Evolutionary conservation across 2,329 filamentous ascomycete species (phyloP).

Genomic region (Claviceps lovelessii): DNA sequence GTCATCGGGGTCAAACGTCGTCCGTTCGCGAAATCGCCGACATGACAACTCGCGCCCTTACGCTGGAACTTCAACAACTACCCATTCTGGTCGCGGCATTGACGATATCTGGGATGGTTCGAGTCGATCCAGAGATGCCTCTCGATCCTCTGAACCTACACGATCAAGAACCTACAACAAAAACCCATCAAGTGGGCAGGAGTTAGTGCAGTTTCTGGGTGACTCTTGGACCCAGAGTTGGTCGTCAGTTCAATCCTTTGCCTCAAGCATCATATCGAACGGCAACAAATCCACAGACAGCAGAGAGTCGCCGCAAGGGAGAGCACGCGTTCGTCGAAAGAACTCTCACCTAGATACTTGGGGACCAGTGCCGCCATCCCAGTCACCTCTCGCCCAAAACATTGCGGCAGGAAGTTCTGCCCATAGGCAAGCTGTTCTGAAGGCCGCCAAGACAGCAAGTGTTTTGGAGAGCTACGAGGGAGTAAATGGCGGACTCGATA

Average conservation of each 20-base stretch:
- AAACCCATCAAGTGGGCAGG: constrained; percentile 22
- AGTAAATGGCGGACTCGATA: constrained; percentile 43
- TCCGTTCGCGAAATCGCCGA: constrained; percentile 38
- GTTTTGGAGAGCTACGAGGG: constrained; percentile 47
- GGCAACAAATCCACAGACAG: constrained; percentile 10
- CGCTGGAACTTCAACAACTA: constrained; percentile 11
- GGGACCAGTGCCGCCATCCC: constrained; percentile 35
- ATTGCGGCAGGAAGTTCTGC: constrained; percentile 40
- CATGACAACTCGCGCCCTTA: constrained; percentile 20
- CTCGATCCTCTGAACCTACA: neutral
- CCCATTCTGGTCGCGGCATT: neutral
- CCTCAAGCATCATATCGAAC: constrained; percentile 27
- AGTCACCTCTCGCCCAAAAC: constrained; percentile 26
- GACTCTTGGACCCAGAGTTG: constrained; percentile 39
- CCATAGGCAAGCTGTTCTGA: constrained; percentile 39
- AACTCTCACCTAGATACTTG: constrained; percentile 21
- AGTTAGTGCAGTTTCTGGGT: constrained; percentile 29
- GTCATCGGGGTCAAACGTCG: constrained; percentile 24
- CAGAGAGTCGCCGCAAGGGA: neutral
- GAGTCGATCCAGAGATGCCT: neutral
- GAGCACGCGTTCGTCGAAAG: constrained; percentile 3
- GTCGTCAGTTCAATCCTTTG: constrained; percentile 41
- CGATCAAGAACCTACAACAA: constrained; percentile 11
- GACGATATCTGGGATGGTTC: neutral
- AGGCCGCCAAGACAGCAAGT: constrained; percentile 41